Evolutionary conservation across 495 filamentous ascomycete species (phyloP).

Genomic region (Lepidopterella palustris): DNA sequence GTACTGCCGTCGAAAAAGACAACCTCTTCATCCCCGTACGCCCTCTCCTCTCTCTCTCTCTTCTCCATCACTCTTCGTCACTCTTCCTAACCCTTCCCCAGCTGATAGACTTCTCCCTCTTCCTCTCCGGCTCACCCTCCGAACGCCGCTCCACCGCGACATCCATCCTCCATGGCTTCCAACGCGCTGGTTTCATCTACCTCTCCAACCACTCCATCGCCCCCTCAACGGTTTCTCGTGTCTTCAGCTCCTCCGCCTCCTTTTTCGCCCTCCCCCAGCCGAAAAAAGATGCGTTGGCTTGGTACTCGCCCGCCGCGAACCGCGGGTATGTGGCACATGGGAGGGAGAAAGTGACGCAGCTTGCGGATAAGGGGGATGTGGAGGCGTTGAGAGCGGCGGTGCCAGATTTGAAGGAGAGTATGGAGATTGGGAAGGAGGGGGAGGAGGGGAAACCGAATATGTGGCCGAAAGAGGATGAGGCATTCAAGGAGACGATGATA

Average conservation of each 20-base stretch:
- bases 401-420: constrained; percentile 76
- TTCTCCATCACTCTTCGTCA: neutral
- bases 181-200: constrained; percentile 84
- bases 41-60: neutral
- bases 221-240: constrained; percentile 39
- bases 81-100: constrained; percentile 38
- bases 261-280: constrained; percentile 70
- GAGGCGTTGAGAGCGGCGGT: constrained; percentile 50
- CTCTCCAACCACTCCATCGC: constrained; percentile 72
- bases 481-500: constrained; percentile 67
- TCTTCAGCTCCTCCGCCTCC: constrained; percentile 64
- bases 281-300: constrained; percentile 54
- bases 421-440: constrained; percentile 76
- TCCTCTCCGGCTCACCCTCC: constrained; percentile 56
- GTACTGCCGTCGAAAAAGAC: constrained; percentile 25
- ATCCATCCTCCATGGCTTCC: constrained; percentile 72
- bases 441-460: constrained; percentile 64
- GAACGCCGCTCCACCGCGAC: constrained; percentile 61
- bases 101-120: constrained; percentile 81
- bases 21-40: constrained; percentile 30
- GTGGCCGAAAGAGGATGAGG: constrained; percentile 65
- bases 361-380: constrained; percentile 53
- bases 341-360: constrained; percentile 65
- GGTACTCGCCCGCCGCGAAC: constrained; percentile 37
- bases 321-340: constrained; percentile 68